Percentiles rank a stretch among this genome's conserved stretches.
These are phyloP conservation scores for Emergomyces africanus DNA, from an alignment of 2,329 filamentous ascomycete species.

Conservation along the genomic window DNA sequence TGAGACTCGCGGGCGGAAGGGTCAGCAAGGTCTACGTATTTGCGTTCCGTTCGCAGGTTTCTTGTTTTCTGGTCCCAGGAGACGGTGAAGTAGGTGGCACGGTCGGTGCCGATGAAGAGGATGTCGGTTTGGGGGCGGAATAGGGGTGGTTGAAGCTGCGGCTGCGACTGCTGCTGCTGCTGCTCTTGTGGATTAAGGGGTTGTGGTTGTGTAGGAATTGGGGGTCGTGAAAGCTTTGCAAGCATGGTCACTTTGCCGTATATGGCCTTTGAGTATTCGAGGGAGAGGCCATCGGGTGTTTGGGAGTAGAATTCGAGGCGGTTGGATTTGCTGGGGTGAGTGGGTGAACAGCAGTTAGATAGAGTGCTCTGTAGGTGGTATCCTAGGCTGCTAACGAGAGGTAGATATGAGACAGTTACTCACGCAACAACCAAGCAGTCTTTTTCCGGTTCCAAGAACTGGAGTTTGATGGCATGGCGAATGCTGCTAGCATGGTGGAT, in stretches of 20 bases:
- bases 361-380: too few relatives aligned
- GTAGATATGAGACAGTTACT: slow-evolving; percentile 23
- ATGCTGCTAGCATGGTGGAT: slow-evolving; percentile 89
- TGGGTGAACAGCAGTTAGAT: slow-evolving; percentile 22
- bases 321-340: slow-evolving; percentile 59
- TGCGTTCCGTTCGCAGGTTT: slow-evolving; percentile 44
- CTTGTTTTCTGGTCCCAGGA: slow-evolving; percentile 57
- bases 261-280: slow-evolving; percentile 57
- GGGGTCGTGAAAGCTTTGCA: slow-evolving; percentile 50
- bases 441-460: slow-evolving; percentile 58
- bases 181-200: slow-evolving; percentile 34
- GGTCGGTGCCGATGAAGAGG: slow-evolving; percentile 83
- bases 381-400: slow-evolving; percentile 4
- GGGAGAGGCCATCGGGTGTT: slow-evolving; percentile 44
- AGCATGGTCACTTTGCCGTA: slow-evolving; percentile 83
- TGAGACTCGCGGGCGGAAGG: slow-evolving; percentile 58
- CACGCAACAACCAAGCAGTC: slow-evolving; percentile 84
- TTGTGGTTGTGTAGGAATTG: slow-evolving; percentile 40
- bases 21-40: slow-evolving; percentile 47
- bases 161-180: slow-evolving; percentile 39
- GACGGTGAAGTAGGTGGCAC: slow-evolving; percentile 80
- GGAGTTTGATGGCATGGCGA: slow-evolving; percentile 71
- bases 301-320: slow-evolving; percentile 72
- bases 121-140: slow-evolving; percentile 62
- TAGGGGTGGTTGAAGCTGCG: slow-evolving; percentile 33